Evolutionary conservation across 1,284 basidiomycete species (phyloP).

Genomic region (Ganoderma lingzhi): DNA sequence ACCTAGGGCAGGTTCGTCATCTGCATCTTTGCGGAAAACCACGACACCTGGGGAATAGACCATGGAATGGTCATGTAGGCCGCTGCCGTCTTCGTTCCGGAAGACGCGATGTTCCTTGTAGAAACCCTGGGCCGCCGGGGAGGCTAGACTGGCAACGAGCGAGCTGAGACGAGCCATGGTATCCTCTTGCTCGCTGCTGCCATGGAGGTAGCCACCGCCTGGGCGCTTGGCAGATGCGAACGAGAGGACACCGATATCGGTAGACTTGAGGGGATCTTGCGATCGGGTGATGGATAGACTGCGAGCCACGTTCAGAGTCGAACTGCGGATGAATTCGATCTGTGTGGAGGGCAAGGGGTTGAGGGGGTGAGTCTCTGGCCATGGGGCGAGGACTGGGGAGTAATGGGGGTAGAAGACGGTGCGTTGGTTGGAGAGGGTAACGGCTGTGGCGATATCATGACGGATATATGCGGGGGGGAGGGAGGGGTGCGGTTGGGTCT

Average conservation of each 20-base stretch:
- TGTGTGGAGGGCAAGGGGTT: constrained; percentile 31
- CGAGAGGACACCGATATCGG: constrained; percentile 53
- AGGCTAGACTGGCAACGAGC: constrained; percentile 51
- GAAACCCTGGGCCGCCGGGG: constrained; percentile 49
- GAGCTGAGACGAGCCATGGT: constrained; percentile 53
- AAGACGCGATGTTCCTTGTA: constrained; percentile 51
- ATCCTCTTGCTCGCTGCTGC: constrained; percentile 58
- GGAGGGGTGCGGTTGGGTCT: constrained; percentile 30
- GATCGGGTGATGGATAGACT: constrained; percentile 30
- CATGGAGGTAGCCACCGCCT: constrained; percentile 54
- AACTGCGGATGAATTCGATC: constrained; percentile 43
- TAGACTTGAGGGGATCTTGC: constrained; percentile 32
- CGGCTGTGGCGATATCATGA: constrained; percentile 50
- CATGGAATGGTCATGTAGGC: constrained; percentile 56
- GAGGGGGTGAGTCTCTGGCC: constrained; percentile 36
- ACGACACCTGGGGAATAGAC: constrained; percentile 58
- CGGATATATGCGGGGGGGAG: constrained; percentile 19
- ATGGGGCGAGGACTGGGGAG: constrained; percentile 45
- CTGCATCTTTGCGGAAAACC: constrained; percentile 54
- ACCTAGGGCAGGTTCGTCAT: constrained; percentile 32
- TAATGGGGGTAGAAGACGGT: constrained; percentile 53
- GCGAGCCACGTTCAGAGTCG: constrained; percentile 47
- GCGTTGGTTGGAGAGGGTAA: constrained; percentile 47
- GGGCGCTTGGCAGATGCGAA: constrained; percentile 56
- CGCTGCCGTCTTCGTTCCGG: constrained; percentile 45